phyloP scores from a whole-genome alignment of 352 stramenopile species.

The Aphanomyces invadans region DNA sequence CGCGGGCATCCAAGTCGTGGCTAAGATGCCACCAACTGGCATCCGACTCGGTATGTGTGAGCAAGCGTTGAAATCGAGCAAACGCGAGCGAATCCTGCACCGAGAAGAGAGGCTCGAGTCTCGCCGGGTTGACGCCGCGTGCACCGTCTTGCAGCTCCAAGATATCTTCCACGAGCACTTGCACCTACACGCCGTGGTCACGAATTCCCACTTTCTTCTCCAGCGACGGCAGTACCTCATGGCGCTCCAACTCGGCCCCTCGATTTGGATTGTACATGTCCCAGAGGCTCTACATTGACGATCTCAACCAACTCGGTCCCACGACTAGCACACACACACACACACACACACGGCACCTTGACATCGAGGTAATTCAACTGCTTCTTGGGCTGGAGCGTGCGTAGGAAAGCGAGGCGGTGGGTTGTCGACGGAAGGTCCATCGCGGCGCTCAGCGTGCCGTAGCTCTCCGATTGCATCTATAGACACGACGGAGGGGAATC shows the following conservation, averaged over 20 bases:
- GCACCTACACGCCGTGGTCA: neutral
- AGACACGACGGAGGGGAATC: too few relatives aligned
- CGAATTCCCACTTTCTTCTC: neutral
- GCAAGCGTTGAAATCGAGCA: neutral
- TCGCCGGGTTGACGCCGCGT: neutral
- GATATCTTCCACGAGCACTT: constrained; percentile 19
- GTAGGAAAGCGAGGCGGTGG: constrained; percentile 4
- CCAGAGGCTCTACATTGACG: constrained; percentile 15
- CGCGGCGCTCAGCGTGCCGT: constrained; percentile 4
- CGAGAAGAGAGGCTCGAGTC: constrained; percentile 7
- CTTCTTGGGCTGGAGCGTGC: neutral
- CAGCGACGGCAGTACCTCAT: neutral
- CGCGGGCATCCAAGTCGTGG: neutral
- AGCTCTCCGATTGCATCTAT: constrained; percentile 24
- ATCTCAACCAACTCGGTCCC: neutral
- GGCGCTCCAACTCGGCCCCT: neutral
- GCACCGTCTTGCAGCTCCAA: constrained; percentile 8
- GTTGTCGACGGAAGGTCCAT: neutral
- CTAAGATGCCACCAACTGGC: constrained; percentile 16
- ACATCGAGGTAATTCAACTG: constrained; percentile 19
- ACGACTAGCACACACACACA: neutral
- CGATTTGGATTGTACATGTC: constrained; percentile 16
- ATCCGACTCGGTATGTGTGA: neutral
- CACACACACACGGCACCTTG: constrained; percentile 4
- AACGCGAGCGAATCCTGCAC: neutral